Evolutionary conservation across 305 asterid genomes (phyloP).

Genomic region (Euphrasia arctica): DNA sequence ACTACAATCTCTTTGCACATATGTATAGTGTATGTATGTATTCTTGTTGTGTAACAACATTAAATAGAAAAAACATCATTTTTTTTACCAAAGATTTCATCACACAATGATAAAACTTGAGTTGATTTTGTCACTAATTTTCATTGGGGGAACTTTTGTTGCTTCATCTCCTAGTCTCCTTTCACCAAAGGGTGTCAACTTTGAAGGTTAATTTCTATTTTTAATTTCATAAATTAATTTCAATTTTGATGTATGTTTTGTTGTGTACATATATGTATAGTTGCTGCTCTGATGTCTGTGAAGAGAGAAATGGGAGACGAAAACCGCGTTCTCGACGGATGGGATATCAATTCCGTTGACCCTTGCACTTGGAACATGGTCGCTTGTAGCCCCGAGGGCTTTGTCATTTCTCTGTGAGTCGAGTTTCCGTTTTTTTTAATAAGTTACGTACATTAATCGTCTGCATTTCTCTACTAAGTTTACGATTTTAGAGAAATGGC

Average conservation of each 20-base stretch:
- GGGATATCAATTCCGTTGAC: constrained; percentile 97
- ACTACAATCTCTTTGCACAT: background rate
- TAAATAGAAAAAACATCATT: background rate
- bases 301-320: constrained; percentile 70
- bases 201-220: constrained; percentile 50
- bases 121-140: constrained; percentile 38
- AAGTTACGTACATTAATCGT: background rate
- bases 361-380: constrained; percentile 99
- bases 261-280: constrained; percentile 32
- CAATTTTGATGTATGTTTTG: background rate
- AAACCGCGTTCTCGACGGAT: constrained; percentile 74
- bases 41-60: constrained; percentile 6
- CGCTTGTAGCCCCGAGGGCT: constrained; percentile 76
- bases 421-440: background rate
- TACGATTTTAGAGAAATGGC: constrained; percentile 66
- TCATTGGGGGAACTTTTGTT: constrained; percentile 33
- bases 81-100: background rate
- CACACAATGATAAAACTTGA: constrained; percentile 44
- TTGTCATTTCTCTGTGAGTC: constrained; percentile 80
- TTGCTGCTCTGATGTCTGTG: constrained; percentile 87
- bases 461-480: constrained; percentile 1
- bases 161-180: constrained; percentile 59
- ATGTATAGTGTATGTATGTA: constrained; percentile 1
- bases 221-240: background rate
- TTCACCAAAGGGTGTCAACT: constrained; percentile 95